Percentiles rank a stretch among this genome's conserved stretches.
Evolutionary conservation across 805 yeast species (phyloP).

Genomic region (Scheffersomyces coipomensis): DNA sequence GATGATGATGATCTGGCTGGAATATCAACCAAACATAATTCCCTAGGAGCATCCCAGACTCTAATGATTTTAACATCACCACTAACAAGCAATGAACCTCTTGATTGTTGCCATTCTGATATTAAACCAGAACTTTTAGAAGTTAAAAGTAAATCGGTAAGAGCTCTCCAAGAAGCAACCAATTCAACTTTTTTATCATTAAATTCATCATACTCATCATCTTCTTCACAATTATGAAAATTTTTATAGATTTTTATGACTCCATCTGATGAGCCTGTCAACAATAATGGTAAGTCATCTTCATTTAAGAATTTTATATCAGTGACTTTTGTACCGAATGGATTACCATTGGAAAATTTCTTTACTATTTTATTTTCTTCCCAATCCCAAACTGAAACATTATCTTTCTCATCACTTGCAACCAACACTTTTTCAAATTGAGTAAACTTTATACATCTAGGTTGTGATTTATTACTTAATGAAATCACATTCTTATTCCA

Average conservation of each 20-base stretch:
- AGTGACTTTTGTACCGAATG: constrained; percentile 84
- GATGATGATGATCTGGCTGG: constrained; percentile 89
- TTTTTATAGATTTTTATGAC: constrained; percentile 83
- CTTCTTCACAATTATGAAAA: constrained; percentile 48
- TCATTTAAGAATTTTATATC: constrained; percentile 86
- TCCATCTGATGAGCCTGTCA: constrained; percentile 93
- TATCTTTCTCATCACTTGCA: constrained; percentile 81
- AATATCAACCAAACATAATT: constrained; percentile 78
- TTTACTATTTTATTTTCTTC: constrained; percentile 52
- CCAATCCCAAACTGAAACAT: constrained; percentile 89
- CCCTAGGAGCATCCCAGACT: constrained; percentile 96
- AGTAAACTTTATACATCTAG: constrained; percentile 73
- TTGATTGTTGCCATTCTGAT: constrained; percentile 95
- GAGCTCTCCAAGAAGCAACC: constrained; percentile 89
- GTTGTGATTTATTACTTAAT: constrained; percentile 75
- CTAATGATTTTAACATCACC: constrained; percentile 93
- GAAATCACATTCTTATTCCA: constrained; percentile 69
- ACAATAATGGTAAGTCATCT: constrained; percentile 81
- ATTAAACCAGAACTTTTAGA: constrained; percentile 80
- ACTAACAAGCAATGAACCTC: constrained; percentile 87
- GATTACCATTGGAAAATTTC: constrained; percentile 79
- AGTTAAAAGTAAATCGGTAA: constrained; percentile 79
- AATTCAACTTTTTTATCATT: constrained; percentile 45
- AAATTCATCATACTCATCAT: constrained; percentile 23
- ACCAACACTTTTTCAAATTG: constrained; percentile 87